A percentile compares a stretch with the other conserved stretches of the same genome.
Conservation (phyloP, 2,329 filamentous ascomycete species). For the Neofusicoccum sp. region DNA sequence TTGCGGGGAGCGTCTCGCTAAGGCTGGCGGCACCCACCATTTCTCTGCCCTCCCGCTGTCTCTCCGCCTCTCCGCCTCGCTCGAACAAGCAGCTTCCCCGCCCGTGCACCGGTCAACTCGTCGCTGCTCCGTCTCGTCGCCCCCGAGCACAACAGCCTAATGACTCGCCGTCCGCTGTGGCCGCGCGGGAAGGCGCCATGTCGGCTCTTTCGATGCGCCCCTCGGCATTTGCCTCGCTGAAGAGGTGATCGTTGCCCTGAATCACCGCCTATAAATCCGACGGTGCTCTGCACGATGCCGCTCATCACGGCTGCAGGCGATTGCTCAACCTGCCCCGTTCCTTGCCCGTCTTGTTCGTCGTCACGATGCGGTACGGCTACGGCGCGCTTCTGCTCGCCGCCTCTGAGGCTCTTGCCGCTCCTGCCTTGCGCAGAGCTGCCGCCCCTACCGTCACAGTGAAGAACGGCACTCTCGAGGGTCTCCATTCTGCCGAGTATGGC, state of each 20-base stretch:
- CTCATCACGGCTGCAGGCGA: background rate
- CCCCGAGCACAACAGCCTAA: constrained; percentile 5
- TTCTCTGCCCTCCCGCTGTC: background rate
- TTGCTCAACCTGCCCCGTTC: background rate
- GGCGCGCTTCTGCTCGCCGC: constrained; percentile 12
- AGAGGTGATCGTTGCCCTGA: background rate
- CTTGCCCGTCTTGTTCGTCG: background rate
- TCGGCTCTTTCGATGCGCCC: background rate
- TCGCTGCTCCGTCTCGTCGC: background rate
- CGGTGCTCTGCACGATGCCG: background rate
- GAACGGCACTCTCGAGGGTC: constrained; percentile 48
- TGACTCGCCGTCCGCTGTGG: background rate
- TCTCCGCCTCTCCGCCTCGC: background rate
- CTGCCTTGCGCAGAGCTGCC: background rate
- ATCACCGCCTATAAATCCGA: background rate
- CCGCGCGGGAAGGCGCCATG: background rate
- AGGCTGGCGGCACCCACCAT: background rate
- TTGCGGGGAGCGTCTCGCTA: constrained; percentile 17
- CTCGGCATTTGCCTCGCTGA: background rate
- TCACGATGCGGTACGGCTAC: constrained; percentile 11
- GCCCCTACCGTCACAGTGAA: constrained; percentile 41
- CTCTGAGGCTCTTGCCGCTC: constrained; percentile 6
- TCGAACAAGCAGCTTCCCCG: background rate
- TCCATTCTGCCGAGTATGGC: constrained; percentile 43
- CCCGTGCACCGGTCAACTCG: background rate